These are phyloP conservation scores for Jatropha podagrica DNA, from an alignment of 441 rosid species.

Conservation along the genomic window DNA sequence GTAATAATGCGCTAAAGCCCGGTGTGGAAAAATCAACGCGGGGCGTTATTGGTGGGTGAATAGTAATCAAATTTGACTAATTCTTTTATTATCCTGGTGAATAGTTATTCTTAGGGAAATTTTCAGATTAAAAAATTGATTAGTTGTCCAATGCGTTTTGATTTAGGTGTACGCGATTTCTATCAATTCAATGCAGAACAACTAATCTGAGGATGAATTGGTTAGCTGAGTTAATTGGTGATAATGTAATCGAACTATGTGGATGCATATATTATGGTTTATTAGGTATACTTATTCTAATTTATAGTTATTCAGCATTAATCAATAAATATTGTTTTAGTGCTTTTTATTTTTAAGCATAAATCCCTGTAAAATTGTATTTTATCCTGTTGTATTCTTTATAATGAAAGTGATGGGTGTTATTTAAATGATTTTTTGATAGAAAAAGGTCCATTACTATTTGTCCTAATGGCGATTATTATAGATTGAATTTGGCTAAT, in stretches of 20 bases:
- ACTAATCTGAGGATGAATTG: background rate
- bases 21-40: background rate
- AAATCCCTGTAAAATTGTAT: background rate
- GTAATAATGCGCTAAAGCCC: background rate
- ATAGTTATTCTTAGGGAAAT: background rate
- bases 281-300: background rate
- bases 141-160: background rate
- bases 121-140: too few species aligned
- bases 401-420: background rate
- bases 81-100: background rate
- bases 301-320: background rate
- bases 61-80: slow-evolving; percentile 12
- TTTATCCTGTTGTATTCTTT: background rate
- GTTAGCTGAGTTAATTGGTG: too few species aligned
- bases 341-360: too few species aligned
- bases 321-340: too few species aligned
- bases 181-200: background rate
- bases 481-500: background rate
- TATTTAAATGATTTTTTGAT: background rate
- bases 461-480: background rate
- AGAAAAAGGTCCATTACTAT: background rate
- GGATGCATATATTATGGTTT: too few species aligned
- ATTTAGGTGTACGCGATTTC: background rate
- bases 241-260: too few species aligned
- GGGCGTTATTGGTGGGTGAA: background rate